Evolutionary conservation across 192 early-diverging fungal species (phyloP), one percentile per base, ranked within the genome.

Genomic region (Polychytrium aggregatum): DNA sequence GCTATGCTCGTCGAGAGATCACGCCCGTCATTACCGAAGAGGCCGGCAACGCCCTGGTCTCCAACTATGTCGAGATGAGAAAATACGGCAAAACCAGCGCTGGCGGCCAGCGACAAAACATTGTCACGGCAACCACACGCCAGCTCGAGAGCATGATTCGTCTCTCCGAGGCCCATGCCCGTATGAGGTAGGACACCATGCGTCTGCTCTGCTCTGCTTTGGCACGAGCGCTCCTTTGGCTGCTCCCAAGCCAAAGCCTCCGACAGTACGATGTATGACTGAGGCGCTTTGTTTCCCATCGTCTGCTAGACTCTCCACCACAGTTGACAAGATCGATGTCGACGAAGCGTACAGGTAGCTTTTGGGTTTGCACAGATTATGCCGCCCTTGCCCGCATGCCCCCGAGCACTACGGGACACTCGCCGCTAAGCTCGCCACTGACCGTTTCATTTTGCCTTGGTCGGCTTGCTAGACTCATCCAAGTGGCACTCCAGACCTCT

Each of bases 81-180:
- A 72, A 81, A 48, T 63, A 82, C 46, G 93, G 91, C 0, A 39
- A 37, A 18, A 48, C 52, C 18, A 22, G 18, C 11, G 49, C 52
- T 27, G 57, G 63, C 5, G 44, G 44, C 25, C 46, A 64, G 33
- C n/a, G n/a, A n/a, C n/a, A n/a, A n/a, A 62, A 70, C 31, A 65
- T 64, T 5, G 56, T 77, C 0, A 88, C 91, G 0, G 90, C 90
- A 1, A 98, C 93, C 0, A 92, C 92, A 2, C 74, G 92, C 40
- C 91, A 97, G 62, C 74, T 97, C 8, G 95, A 95, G 71, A 91
- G 87, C 4, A 95, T 98, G 91, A 92, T 97, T 62, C 85, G 93
- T 41, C 72, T 98, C 61, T 56, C 88, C 13, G 92, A 98, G 55
- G 92, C 90, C 1, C 85, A 90, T 46, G 94, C 94, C 46, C 78